Evolutionary conservation across 1,139 yeast genomes (phyloP), one percentile per base, ranked within the genome.

Genomic region (Yamadazyma siamensis): DNA sequence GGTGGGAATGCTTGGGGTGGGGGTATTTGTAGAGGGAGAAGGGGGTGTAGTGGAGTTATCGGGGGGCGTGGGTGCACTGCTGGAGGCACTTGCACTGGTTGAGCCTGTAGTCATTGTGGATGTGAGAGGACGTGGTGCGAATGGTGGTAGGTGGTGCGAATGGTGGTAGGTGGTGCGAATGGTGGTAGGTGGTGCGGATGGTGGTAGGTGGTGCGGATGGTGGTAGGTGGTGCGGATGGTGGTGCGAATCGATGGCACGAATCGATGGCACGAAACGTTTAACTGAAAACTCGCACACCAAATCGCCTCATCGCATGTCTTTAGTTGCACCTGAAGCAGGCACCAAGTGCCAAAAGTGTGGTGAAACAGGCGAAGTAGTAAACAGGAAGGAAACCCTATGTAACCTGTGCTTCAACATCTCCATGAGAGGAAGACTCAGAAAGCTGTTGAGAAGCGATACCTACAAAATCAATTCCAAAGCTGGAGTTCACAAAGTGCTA

Each of bases 321-420:
- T 26, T 35, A 14, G 26, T 19, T 15, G 20, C 28, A 6, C 10
- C 30, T 19, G 26, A 29, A 9, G 12, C 28, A 7, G 27, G 13
- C 3, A 11, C 10, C 11, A 15, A 8, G 14, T 66, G 73, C 37
- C 65, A 54, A 42, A 61, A 91, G 41, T 86, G 95, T 54, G 68
- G 71, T 23, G 50, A 51, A 1, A 61, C 53, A 3, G 75, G 85
- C 1, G 63, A 62, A 2, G 54, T 80, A 5, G 49, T 63, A 0
- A 72, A 89, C 2, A 61, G 96, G 41, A 82, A 81, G 43, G 95
- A 87, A 49, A 53, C 61, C 7, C 82, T 83, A 40, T 86, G 95
- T 54, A 52, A 65, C 26, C 49, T 49, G n/a, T 89, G 97, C 53
- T 88, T 86, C 44, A 52, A 73, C 17, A 65, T 80, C 38, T 88